Evolutionary conservation across 2,329 filamentous ascomycete genomes (phyloP).

Genomic region (Xylariaceae sp.): DNA sequence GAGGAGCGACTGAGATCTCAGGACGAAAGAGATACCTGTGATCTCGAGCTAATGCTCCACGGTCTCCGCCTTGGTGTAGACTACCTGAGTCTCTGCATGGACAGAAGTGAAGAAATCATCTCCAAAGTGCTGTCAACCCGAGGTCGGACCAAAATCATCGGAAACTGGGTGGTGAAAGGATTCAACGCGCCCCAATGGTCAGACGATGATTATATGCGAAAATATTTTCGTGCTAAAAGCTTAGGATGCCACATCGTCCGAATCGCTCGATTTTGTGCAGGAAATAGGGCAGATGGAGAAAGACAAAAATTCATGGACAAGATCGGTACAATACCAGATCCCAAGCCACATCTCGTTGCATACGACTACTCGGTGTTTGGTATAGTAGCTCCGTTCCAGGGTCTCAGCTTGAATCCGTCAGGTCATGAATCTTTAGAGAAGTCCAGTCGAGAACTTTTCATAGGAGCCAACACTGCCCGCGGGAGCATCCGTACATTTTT

Average conservation of each 20-base stretch:
- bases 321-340: constrained; percentile 43
- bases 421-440: constrained; percentile 44
- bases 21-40: constrained; percentile 42
- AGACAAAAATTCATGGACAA: constrained; percentile 51
- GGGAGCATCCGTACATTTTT: constrained; percentile 61
- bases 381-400: constrained; percentile 39
- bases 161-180: constrained; percentile 49
- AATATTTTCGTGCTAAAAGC: constrained; percentile 52
- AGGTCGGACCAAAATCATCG: constrained; percentile 61
- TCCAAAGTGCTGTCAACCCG: constrained; percentile 48
- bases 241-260: constrained; percentile 62
- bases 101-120: constrained; percentile 49
- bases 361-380: constrained; percentile 47
- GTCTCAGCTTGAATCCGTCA: constrained; percentile 53
- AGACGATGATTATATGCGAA: constrained; percentile 48
- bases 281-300: constrained; percentile 50
- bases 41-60: constrained; percentile 58
- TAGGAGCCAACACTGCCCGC: constrained; percentile 51
- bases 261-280: constrained; percentile 56
- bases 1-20: constrained; percentile 38
- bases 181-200: constrained; percentile 53
- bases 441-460: constrained; percentile 40
- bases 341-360: constrained; percentile 48
- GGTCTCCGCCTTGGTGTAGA: constrained; percentile 65
- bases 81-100: constrained; percentile 62